Base-by-base conservation (phyloP, 2,329 filamentous ascomycete genomes). In the Cordyceps cateniannulata region DNA sequence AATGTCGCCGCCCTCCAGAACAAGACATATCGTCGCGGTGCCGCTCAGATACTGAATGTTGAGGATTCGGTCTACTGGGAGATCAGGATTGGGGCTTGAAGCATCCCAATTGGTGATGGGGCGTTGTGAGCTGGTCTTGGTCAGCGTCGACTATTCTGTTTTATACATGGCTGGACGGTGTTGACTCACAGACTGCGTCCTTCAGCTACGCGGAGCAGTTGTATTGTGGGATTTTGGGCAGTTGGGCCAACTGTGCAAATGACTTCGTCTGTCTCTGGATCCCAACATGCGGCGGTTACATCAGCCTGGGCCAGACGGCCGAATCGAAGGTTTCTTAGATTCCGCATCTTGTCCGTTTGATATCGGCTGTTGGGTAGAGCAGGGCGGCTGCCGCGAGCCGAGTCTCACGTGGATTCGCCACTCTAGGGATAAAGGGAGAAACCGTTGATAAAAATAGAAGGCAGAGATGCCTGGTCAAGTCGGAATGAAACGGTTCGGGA, bases 1-100 rank as follows among this genome's bases (percentile, higher is more conserved):
- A 64, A 99, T 93, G 75, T 99, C 93, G 63, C 95, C 95, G 53
- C 92, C 92, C 67, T 91, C 89, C 27, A 99, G 79, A 61, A 98
- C 86, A 29, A 99, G 77, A 71, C 91, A 96, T 70, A 88, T 86
- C 56, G 86, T 90, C 58, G 85, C 77, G 27, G 83, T 89, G 70
- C 96, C 93, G 47, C 87, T 84, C 71, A 97, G 93, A 76, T 95
- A 88, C 72, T 97, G 92, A 61, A 97, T 77, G 69, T 81, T 86
- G 59, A 96, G 75, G 62, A 98, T 82, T 65, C 82, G 82, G 75
- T 99, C 95, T 69, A 85, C 85, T 56, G 79, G 73, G 65, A 96
- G 77, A 68, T 92, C 86, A 62, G 91, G 90, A 62, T 85, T 84
- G 58, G 91, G 90, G 69, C 87, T 91, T 60, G 87, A 88, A 20